phyloP scores from a whole-genome alignment of 345 rosid species.

The Syzygium aromaticum region DNA sequence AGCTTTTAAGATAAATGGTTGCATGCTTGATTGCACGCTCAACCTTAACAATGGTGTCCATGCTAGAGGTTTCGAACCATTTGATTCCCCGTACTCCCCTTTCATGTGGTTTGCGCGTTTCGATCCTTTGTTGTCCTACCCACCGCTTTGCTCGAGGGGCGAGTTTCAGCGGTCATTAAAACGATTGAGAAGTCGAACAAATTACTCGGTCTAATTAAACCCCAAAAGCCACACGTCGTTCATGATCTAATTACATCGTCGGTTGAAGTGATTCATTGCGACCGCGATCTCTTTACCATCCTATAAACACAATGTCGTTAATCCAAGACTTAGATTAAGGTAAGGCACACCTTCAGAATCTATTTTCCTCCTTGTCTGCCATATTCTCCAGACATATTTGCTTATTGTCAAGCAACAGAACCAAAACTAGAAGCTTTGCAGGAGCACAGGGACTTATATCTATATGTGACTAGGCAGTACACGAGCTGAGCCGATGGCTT shows the following conservation, averaged over 20 bases:
- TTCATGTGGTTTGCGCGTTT: not conserved
- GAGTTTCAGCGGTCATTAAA: no score
- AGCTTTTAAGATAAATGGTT: not conserved
- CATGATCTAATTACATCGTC: fast-evolving
- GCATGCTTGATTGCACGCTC: no score
- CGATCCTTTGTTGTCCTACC: no score
- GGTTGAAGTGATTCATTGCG: fast-evolving
- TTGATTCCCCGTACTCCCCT: not conserved
- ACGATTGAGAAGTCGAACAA: not conserved
- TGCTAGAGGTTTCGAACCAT: not conserved
- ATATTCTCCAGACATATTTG: not conserved
- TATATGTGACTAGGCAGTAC: not conserved
- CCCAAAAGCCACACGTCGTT: fast-evolving
- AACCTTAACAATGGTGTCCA: not conserved
- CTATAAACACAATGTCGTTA: fast-evolving
- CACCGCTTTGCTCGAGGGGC: no score
- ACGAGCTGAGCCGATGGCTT: not conserved
- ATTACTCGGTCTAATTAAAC: not conserved
- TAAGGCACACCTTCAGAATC: not conserved
- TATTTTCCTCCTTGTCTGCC: not conserved
- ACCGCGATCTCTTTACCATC: not conserved
- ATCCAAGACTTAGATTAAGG: not conserved
- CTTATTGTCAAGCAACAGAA: not conserved
- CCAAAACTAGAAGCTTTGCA: not conserved
- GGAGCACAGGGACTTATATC: not conserved